These are phyloP conservation scores for Xylaria arbuscula DNA, from an alignment of 2,329 filamentous ascomycete species.

Conservation along the genomic window DNA sequence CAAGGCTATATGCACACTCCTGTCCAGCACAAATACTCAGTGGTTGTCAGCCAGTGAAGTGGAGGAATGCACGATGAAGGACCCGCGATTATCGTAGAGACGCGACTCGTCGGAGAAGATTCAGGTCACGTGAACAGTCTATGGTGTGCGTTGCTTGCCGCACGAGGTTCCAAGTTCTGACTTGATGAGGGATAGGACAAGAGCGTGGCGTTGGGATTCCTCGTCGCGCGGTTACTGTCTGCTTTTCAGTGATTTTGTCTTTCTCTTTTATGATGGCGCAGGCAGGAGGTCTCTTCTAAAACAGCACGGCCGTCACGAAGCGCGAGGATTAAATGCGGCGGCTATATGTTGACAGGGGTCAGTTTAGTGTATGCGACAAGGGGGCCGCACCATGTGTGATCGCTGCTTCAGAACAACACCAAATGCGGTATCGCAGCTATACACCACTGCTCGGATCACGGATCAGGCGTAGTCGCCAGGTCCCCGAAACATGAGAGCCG, in stretches of 20 bases:
- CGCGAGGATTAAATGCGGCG: conserved; percentile 24
- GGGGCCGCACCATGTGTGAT: conserved; percentile 36
- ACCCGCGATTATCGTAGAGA: conserved; percentile 15
- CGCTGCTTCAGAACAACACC: conserved; percentile 38
- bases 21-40: not conserved
- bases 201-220: not conserved
- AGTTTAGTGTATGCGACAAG: conserved; percentile 28
- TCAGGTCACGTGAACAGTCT: conserved; percentile 8
- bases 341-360: conserved; percentile 28
- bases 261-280: not conserved
- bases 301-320: conserved; percentile 25
- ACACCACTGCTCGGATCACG: conserved; percentile 29
- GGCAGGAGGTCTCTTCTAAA: conserved; percentile 17
- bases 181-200: not conserved
- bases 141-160: not conserved
- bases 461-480: conserved; percentile 23
- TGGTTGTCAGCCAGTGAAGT: not conserved
- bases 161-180: not conserved
- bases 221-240: conserved; percentile 2
- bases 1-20: conserved; percentile 16
- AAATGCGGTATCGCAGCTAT: conserved; percentile 32
- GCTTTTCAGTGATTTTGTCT: conserved; percentile 5
- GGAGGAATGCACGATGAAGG: not conserved
- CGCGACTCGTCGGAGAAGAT: not conserved
- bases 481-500: conserved; percentile 33